Conservation (phyloP, 805 yeast genomes). For the Wickerhamomyces bisporus region DNA sequence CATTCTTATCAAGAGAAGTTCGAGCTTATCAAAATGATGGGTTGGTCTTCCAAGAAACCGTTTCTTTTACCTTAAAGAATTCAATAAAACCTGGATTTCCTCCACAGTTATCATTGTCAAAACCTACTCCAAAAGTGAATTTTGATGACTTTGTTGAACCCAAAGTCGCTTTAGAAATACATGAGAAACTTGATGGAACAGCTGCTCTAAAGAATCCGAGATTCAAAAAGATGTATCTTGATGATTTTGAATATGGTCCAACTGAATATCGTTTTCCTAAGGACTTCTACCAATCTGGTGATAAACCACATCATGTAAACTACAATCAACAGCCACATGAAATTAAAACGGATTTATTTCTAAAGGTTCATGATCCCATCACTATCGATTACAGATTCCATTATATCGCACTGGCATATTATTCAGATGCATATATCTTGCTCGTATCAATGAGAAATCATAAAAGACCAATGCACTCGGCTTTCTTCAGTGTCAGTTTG, state of each 20-base stretch:
- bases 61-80: slow-evolving; percentile 24
- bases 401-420: slow-evolving; percentile 53
- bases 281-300: slow-evolving; percentile 26
- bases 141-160: slow-evolving; percentile 9
- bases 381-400: slow-evolving; percentile 31
- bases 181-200: background rate
- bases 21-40: slow-evolving; percentile 48
- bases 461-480: slow-evolving; percentile 38
- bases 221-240: slow-evolving; percentile 18
- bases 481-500: slow-evolving; percentile 51
- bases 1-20: slow-evolving; percentile 48
- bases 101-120: slow-evolving; percentile 10
- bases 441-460: slow-evolving; percentile 48
- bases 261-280: slow-evolving; percentile 30
- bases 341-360: slow-evolving; percentile 12
- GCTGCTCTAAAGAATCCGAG: background rate
- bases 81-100: slow-evolving; percentile 5
- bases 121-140: slow-evolving; percentile 12
- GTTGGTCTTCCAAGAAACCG: slow-evolving; percentile 46
- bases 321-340: slow-evolving; percentile 16
- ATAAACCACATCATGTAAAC: slow-evolving; percentile 12
- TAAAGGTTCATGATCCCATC: slow-evolving; percentile 9
- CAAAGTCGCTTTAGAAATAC: background rate
- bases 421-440: slow-evolving; percentile 54
- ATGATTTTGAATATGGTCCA: slow-evolving; percentile 29